Conservation (phyloP, 768 basidiomycete genomes). For the Tylopilus sp. region DNA sequence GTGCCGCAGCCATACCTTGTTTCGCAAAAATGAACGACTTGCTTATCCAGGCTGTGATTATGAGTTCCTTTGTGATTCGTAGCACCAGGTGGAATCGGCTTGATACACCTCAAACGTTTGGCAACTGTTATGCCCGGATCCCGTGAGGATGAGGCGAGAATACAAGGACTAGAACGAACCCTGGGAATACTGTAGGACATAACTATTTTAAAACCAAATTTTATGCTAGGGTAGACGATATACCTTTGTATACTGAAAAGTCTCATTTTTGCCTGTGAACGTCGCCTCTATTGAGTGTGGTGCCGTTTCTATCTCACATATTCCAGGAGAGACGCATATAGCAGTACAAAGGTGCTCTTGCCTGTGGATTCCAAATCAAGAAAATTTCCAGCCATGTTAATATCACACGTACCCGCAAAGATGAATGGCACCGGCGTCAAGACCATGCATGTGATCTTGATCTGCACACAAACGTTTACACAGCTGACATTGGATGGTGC, state of each 20-base stretch:
- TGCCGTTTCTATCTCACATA: constrained; percentile 55
- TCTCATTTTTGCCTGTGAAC: constrained; percentile 56
- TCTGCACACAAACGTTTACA: constrained; percentile 52
- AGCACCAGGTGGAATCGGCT: constrained; percentile 41
- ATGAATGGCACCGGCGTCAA: background rate
- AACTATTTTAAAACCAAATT: background rate
- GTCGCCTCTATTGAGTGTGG: constrained; percentile 61
- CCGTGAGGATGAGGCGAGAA: background rate
- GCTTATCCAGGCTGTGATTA: constrained; percentile 42
- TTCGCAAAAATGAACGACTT: constrained; percentile 55
- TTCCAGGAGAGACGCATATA: constrained; percentile 43
- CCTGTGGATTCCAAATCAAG: constrained; percentile 27
- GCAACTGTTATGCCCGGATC: constrained; percentile 32
- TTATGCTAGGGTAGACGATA: background rate
- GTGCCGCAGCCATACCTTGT: constrained; percentile 30
- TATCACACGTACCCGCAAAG: constrained; percentile 6
- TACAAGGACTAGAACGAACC: constrained; percentile 28
- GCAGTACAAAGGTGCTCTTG: constrained; percentile 48
- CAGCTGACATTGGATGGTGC: constrained; percentile 51
- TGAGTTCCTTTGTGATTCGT: constrained; percentile 46
- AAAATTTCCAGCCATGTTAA: too few species aligned
- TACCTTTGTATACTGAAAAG: constrained; percentile 65
- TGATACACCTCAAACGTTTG: constrained; percentile 48
- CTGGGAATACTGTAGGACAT: constrained; percentile 45
- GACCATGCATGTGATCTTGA: constrained; percentile 7